These are phyloP conservation scores for Rhododendron henanense DNA, from an alignment of 148 eudicot species.

Conservation along the genomic window DNA sequence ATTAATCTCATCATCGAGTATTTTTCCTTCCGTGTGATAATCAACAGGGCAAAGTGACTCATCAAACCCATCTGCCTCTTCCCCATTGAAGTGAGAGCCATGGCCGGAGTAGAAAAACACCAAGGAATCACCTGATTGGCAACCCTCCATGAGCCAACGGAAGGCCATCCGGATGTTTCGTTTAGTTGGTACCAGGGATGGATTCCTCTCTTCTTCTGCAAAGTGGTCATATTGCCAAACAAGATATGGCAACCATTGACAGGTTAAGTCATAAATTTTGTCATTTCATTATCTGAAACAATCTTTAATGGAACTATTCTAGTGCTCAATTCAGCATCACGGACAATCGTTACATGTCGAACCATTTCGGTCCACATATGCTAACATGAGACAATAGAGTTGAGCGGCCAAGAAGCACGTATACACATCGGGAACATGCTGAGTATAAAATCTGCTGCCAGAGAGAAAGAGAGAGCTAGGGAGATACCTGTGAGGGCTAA, in stretches of 20 bases:
- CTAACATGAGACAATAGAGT: not conserved
- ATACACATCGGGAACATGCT: not conserved
- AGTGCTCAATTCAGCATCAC: not conserved
- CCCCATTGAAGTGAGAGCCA: conserved; percentile 21
- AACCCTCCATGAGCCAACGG: conserved; percentile 37
- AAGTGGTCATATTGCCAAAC: not conserved
- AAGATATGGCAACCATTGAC: not conserved
- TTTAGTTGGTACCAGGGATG: conserved; percentile 21
- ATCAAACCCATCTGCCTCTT: conserved; percentile 41
- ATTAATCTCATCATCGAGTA: conserved; percentile 41
- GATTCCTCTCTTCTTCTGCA: conserved; percentile 31
- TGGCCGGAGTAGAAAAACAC: conserved; percentile 44
- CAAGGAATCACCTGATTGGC: conserved; percentile 45
- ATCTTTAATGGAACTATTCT: not conserved
- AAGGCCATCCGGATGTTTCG: conserved; percentile 31
- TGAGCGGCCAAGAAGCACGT: not conserved
- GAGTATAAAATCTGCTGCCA: not conserved
- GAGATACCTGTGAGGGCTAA: conserved; percentile 38
- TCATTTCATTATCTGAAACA: not conserved
- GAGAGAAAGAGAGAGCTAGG: not conserved
- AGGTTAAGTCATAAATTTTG: no score
- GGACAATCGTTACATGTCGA: not conserved
- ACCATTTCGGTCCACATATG: not conserved
- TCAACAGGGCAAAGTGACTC: conserved; percentile 39
- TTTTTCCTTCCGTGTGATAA: conserved; percentile 24